These are phyloP conservation scores for Dactylellina cionopaga DNA, from an alignment of 2,329 filamentous ascomycete genomes.

Conservation along the genomic window DNA sequence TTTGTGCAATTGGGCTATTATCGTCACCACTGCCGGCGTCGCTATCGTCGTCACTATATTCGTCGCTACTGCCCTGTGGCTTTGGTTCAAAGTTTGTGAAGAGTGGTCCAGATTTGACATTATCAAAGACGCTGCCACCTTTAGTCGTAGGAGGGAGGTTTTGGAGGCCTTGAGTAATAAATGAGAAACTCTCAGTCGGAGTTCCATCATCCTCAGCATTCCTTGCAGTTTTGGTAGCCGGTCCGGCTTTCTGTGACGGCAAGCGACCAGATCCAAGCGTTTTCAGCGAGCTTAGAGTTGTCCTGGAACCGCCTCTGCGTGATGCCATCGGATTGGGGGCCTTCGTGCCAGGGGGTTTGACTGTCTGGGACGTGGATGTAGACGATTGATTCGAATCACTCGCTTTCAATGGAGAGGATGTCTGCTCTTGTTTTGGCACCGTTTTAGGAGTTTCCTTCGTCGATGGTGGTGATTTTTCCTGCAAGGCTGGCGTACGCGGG, in stretches of 20 bases:
- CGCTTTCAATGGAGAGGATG: background rate
- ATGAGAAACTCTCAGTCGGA: background rate
- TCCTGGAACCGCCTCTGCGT: constrained; percentile 9
- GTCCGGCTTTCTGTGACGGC: constrained; percentile 38
- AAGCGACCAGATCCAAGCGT: constrained; percentile 15
- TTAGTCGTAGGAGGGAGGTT: background rate
- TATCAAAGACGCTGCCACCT: constrained; percentile 26
- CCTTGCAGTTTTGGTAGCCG: constrained; percentile 16
- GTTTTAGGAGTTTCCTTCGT: background rate
- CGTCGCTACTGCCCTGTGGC: background rate
- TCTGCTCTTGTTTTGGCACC: background rate
- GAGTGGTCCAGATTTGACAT: background rate
- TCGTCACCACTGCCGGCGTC: constrained; percentile 19
- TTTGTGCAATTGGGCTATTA: background rate
- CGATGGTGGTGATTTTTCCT: background rate
- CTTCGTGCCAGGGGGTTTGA: constrained; percentile 2
- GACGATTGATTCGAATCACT: background rate
- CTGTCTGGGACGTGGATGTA: background rate
- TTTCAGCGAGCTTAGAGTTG: background rate
- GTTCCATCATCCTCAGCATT: background rate
- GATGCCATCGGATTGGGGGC: constrained; percentile 30
- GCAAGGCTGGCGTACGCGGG: constrained; percentile 17
- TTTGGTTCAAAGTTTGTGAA: background rate
- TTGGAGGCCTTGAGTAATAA: constrained; percentile 6
- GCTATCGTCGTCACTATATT: constrained; percentile 11